Conservation (phyloP, 495 filamentous ascomycete genomes). For the Paragyromitra xinjiangensis region DNA sequence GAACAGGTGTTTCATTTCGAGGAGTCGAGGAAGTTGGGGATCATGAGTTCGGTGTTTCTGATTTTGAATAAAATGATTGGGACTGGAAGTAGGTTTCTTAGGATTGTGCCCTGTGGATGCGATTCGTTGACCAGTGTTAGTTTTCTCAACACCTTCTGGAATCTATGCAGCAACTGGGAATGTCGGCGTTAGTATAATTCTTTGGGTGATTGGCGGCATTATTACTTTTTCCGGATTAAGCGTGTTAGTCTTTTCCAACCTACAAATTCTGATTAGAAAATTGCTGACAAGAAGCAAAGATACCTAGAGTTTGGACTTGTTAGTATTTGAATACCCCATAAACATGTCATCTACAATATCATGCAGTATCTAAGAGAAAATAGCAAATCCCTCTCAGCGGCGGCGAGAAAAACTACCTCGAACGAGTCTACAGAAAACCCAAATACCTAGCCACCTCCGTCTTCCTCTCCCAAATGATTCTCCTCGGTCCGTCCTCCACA, state of each 20-base stretch:
- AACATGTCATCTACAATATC: neutral
- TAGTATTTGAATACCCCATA: slow-evolving; percentile 1
- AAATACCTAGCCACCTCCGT: slow-evolving; percentile 72
- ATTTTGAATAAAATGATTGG: slow-evolving; percentile 70
- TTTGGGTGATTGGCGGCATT: slow-evolving; percentile 64
- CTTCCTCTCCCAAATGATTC: slow-evolving; percentile 68
- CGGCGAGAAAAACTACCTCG: slow-evolving; percentile 73
- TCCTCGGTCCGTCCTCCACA: slow-evolving; percentile 56
- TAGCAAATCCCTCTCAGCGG: slow-evolving; percentile 63
- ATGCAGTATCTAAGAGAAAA: neutral
- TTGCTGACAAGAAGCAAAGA: slow-evolving; percentile 42
- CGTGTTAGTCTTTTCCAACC: slow-evolving; percentile 57
- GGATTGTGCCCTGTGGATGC: neutral
- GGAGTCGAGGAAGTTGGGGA: slow-evolving; percentile 64
- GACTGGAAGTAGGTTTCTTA: slow-evolving; percentile 59
- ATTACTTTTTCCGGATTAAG: slow-evolving; percentile 61
- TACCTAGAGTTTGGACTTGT: slow-evolving; percentile 58
- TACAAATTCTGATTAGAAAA: neutral
- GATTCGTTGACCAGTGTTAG: slow-evolving; percentile 35
- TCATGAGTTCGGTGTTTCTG: slow-evolving; percentile 65
- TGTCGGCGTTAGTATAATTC: slow-evolving; percentile 65
- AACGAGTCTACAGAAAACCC: slow-evolving; percentile 71
- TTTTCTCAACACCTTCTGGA: slow-evolving; percentile 60
- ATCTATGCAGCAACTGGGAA: slow-evolving; percentile 60
- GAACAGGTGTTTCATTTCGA: slow-evolving; percentile 61